Evolutionary conservation across 495 filamentous ascomycete species (phyloP).

Genomic region (Podospora sp.): DNA sequence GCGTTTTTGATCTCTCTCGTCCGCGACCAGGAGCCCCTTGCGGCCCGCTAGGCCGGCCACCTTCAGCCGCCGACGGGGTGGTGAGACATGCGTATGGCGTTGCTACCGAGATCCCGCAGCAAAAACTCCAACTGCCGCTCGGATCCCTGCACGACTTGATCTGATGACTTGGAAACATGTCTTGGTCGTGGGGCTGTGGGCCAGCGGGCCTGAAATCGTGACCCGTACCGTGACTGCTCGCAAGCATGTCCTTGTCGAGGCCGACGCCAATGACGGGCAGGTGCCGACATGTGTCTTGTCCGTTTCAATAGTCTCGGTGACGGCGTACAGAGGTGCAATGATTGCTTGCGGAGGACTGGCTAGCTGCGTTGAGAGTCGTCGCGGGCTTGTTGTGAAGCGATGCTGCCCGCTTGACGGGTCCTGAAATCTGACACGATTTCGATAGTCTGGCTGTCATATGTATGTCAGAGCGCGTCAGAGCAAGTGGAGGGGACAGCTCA

Average conservation of each 20-base stretch:
- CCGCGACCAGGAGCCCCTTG: background rate
- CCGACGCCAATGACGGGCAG: too few species aligned
- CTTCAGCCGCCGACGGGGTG: background rate
- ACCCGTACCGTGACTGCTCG: too few species aligned
- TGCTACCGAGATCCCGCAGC: background rate
- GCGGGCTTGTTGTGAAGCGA: too few species aligned
- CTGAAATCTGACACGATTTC: background rate
- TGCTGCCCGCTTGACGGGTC: too few species aligned
- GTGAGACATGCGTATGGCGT: background rate
- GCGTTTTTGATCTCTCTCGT: background rate
- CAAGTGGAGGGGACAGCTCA: background rate
- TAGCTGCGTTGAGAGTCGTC: too few species aligned
- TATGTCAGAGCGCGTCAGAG: background rate
- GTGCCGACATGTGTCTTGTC: background rate
- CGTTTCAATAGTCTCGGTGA: background rate
- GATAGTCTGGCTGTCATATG: background rate
- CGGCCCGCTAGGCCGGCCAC: background rate
- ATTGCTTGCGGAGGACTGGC: background rate
- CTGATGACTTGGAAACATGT: background rate
- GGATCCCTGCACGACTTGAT: background rate
- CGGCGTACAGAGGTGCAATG: background rate
- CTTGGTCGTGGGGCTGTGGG: too few species aligned
- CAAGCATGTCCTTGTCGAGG: background rate
- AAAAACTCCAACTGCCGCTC: background rate
- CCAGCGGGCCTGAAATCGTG: background rate